A percentile compares a stretch with the other conserved stretches of the same genome.
Evolutionary conservation across 768 basidiomycete genomes (phyloP).

Genomic region (Rhodocollybia butyracea): DNA sequence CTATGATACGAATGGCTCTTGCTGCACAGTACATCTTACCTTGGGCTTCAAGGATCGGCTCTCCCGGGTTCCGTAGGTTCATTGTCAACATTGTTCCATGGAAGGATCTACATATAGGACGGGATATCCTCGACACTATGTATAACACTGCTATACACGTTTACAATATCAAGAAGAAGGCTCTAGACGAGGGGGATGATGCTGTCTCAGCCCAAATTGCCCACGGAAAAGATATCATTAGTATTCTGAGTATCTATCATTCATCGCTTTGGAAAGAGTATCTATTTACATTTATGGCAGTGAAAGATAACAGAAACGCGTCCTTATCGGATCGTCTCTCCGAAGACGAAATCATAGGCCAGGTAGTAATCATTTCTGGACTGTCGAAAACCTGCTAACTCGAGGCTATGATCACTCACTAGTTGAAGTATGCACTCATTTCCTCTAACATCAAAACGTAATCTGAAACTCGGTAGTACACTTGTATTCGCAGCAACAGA

Average conservation of each 20-base stretch:
- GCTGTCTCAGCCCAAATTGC: constrained; percentile 21
- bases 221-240: constrained; percentile 33
- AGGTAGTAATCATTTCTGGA: constrained; percentile 17
- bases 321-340: constrained; percentile 25
- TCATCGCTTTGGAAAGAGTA: not conserved
- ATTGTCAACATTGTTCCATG: constrained; percentile 19
- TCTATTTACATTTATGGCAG: not conserved
- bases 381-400: not conserved
- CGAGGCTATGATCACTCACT: not conserved
- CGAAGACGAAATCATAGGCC: constrained; percentile 31
- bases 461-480: constrained; percentile 18
- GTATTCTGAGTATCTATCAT: constrained; percentile 25
- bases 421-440: not conserved
- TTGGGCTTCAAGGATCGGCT: not conserved
- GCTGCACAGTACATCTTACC: not conserved
- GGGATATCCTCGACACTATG: constrained; percentile 25
- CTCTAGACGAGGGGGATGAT: constrained; percentile 22
- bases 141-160: constrained; percentile 21
- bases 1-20: not conserved
- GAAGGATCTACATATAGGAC: constrained; percentile 17
- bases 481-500: constrained; percentile 40
- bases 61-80: constrained; percentile 21
- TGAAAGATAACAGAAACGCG: constrained; percentile 31
- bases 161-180: constrained; percentile 24
- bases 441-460: constrained; percentile 9